Evolutionary conservation across 164 flowering plant genomes (phyloP).

Genomic region (Chloranthus sessilifolius): DNA sequence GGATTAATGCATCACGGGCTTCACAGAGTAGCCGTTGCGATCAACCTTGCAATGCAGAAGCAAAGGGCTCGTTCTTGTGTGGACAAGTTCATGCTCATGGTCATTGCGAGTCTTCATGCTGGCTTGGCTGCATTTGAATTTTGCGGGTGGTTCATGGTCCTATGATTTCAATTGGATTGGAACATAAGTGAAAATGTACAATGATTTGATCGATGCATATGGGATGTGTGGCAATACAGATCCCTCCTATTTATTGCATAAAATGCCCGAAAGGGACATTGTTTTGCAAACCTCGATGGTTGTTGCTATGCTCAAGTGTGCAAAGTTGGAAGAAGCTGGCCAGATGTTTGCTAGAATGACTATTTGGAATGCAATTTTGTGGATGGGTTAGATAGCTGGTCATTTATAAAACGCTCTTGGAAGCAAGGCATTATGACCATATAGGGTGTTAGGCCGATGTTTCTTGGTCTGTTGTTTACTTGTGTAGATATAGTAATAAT

Average conservation of each 20-base stretch:
- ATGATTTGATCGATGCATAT: constrained; percentile 61
- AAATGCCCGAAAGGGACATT: constrained; percentile 45
- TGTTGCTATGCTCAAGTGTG: constrained; percentile 32
- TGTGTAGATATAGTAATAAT: constrained; percentile 51
- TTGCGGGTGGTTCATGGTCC: constrained; percentile 51
- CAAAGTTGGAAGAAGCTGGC: constrained; percentile 43
- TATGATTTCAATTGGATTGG: constrained; percentile 33
- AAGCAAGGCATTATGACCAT: constrained; percentile 36
- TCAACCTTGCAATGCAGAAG: constrained; percentile 32
- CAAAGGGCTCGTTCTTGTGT: constrained; percentile 12
- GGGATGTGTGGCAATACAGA: constrained; percentile 48
- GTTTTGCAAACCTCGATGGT: constrained; percentile 68
- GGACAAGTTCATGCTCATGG: constrained; percentile 47
- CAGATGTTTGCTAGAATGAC: constrained; percentile 44
- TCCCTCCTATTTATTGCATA: constrained; percentile 24
- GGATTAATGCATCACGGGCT: constrained; percentile 40
- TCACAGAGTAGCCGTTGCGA: constrained; percentile 25
- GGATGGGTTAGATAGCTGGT: constrained; percentile 57
- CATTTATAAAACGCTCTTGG: constrained; percentile 39
- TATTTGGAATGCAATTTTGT: constrained; percentile 36
- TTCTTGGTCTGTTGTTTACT: constrained; percentile 46
- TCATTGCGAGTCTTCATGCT: constrained; percentile 40
- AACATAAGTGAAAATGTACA: constrained; percentile 36
- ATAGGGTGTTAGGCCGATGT: constrained; percentile 41
- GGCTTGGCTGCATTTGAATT: constrained; percentile 24